These are phyloP conservation scores for Colletotrichum euphorbiae DNA, from an alignment of 2,329 filamentous ascomycete species.

Conservation along the genomic window DNA sequence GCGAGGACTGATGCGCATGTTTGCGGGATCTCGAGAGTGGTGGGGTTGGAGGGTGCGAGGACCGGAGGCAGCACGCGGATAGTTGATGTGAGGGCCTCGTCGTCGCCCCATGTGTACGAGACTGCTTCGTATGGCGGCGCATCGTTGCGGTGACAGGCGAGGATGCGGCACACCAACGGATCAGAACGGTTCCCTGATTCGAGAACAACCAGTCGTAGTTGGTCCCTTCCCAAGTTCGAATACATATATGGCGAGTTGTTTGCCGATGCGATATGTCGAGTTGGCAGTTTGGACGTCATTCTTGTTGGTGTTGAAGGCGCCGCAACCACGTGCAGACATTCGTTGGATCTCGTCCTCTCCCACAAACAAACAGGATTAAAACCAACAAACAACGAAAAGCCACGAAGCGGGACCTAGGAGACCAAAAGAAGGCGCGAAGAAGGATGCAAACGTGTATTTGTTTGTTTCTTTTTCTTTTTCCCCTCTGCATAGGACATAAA, in stretches of 20 bases:
- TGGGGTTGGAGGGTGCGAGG: neutral
- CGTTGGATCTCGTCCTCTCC: neutral
- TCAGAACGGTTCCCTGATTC: neutral
- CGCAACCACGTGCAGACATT: neutral
- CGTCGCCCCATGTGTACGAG: neutral
- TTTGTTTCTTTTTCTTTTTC: no score
- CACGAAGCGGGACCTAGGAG: neutral
- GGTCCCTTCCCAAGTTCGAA: neutral
- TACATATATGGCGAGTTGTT: neutral
- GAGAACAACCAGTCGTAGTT: neutral
- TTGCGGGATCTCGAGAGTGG: neutral
- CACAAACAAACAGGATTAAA: no score
- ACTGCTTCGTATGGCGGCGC: slow-evolving; percentile 8
- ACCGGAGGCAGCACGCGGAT: slow-evolving; percentile 1
- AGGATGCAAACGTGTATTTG: neutral
- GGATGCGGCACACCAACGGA: slow-evolving; percentile 7
- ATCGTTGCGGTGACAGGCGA: neutral
- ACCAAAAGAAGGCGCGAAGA: neutral
- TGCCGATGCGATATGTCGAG: neutral
- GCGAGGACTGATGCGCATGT: neutral
- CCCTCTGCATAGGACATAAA: no score
- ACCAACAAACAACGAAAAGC: neutral
- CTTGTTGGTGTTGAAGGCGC: neutral
- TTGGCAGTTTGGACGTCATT: neutral
- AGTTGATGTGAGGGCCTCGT: neutral